These are phyloP conservation scores for Pontederia paniculata DNA, from an alignment of 176 grass and related monocot genomes.

Conservation along the genomic window DNA sequence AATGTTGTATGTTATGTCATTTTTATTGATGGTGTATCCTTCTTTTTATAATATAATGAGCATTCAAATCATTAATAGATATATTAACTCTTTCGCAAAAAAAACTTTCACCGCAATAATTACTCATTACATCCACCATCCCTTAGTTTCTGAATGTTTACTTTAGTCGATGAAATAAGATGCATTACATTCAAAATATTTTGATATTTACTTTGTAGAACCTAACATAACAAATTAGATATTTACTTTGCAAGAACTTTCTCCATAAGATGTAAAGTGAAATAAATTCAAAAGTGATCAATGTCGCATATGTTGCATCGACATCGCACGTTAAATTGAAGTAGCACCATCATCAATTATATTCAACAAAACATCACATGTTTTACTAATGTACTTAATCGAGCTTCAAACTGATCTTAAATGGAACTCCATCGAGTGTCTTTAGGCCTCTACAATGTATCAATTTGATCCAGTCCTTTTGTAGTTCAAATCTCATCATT, in stretches of 20 bases:
- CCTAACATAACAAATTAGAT: background rate
- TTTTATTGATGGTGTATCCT: slow-evolving; percentile 5
- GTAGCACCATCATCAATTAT: background rate
- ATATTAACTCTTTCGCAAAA: slow-evolving; percentile 5
- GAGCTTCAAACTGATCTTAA: background rate
- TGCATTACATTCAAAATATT: slow-evolving; percentile 1
- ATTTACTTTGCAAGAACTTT: background rate
- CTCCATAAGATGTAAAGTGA: slow-evolving; percentile 8
- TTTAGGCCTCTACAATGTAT: background rate
- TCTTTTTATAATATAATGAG: slow-evolving; percentile 6
- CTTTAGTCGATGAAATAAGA: background rate
- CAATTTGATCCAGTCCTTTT: background rate
- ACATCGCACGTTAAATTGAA: background rate
- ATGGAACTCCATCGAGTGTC: background rate
- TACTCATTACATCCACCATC: background rate
- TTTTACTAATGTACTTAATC: background rate
- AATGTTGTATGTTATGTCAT: too few species aligned
- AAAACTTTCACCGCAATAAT: background rate
- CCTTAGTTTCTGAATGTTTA: background rate
- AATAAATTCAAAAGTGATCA: slow-evolving; percentile 15
- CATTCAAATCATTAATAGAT: slow-evolving; percentile 6
- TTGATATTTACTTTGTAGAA: too few species aligned
- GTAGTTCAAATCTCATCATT: background rate
- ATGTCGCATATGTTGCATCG: slow-evolving; percentile 6
- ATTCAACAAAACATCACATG: background rate